Evolutionary conservation across 1,284 basidiomycete genomes (phyloP).

Genomic region (Ganoderma lingzhi): DNA sequence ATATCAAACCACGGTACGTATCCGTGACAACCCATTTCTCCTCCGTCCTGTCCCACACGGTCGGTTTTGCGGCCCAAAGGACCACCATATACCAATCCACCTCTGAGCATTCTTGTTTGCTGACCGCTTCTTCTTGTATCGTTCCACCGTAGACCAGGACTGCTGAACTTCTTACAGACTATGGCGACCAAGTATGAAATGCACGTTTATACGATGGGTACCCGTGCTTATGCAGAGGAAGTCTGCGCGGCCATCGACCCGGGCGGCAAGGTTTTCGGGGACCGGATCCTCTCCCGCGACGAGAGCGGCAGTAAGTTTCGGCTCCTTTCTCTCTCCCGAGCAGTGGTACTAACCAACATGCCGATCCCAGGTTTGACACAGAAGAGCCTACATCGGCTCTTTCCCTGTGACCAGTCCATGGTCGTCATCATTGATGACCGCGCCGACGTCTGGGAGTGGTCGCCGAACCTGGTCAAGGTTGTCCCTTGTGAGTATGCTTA

Average conservation of each 20-base stretch:
- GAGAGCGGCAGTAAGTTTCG: conserved; percentile 88
- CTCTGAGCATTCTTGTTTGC: background rate
- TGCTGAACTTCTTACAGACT: conserved; percentile 77
- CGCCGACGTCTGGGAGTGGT: conserved; percentile 97
- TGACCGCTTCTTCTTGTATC: conserved; percentile 7
- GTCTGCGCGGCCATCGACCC: conserved; percentile 96
- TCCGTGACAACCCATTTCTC: background rate
- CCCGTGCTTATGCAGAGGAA: conserved; percentile 94
- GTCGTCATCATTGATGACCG: conserved; percentile 99
- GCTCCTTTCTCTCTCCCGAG: background rate
- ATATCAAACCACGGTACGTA: conserved; percentile 88
- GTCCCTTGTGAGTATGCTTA: conserved; percentile 80
- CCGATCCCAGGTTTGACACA: conserved; percentile 74
- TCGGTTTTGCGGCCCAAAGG: too few relatives aligned
- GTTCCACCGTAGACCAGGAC: conserved; percentile 76
- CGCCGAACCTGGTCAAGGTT: conserved; percentile 96
- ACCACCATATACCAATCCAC: too few relatives aligned
- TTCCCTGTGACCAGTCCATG: conserved; percentile 98
- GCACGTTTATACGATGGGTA: conserved; percentile 99
- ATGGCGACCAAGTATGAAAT: conserved; percentile 91
- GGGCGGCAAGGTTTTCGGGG: conserved; percentile 85
- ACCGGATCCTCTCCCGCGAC: conserved; percentile 90
- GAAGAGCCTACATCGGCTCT: conserved; percentile 91
- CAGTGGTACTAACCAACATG: conserved; percentile 16
- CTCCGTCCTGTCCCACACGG: background rate